phyloP scores from a whole-genome alignment of 2,329 filamentous ascomycete genomes.

The Hymenoscyphus linearis region DNA sequence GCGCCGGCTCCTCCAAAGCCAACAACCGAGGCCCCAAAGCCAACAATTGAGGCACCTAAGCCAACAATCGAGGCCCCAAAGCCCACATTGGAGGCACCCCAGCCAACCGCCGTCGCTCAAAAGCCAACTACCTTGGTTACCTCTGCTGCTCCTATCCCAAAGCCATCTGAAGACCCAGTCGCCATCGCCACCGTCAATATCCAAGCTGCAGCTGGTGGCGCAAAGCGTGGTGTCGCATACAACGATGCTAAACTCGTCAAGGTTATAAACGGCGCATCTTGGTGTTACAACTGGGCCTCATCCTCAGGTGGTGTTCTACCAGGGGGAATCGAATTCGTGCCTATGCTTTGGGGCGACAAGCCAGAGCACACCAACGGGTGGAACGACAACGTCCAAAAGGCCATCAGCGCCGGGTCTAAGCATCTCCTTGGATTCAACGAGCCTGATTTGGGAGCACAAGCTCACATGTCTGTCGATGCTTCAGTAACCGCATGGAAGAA shows the following conservation, averaged over 20 bases:
- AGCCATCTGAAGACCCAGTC: neutral
- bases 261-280: slow-evolving; percentile 39
- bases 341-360: slow-evolving; percentile 58
- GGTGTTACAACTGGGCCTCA: slow-evolving; percentile 67
- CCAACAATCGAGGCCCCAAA: neutral
- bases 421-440: slow-evolving; percentile 67
- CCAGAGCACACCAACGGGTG: slow-evolving; percentile 44
- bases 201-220: slow-evolving; percentile 5
- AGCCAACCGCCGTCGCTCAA: neutral
- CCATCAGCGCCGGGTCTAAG: slow-evolving; percentile 49
- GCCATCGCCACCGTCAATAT: neutral
- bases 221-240: slow-evolving; percentile 65
- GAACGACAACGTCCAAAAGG: slow-evolving; percentile 43
- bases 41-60: neutral
- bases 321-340: slow-evolving; percentile 51
- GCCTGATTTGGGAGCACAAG: slow-evolving; percentile 56
- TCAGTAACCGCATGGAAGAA: slow-evolving; percentile 37
- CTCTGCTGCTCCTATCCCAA: neutral
- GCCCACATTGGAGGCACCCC: neutral
- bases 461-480: slow-evolving; percentile 38
- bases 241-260: slow-evolving; percentile 54
- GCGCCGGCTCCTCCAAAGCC: neutral
- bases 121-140: neutral
- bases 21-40: neutral
- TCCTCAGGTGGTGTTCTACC: slow-evolving; percentile 33